Evolutionary conservation across 768 basidiomycete genomes (phyloP).

Genomic region (Leucocoprinus sp.): DNA sequence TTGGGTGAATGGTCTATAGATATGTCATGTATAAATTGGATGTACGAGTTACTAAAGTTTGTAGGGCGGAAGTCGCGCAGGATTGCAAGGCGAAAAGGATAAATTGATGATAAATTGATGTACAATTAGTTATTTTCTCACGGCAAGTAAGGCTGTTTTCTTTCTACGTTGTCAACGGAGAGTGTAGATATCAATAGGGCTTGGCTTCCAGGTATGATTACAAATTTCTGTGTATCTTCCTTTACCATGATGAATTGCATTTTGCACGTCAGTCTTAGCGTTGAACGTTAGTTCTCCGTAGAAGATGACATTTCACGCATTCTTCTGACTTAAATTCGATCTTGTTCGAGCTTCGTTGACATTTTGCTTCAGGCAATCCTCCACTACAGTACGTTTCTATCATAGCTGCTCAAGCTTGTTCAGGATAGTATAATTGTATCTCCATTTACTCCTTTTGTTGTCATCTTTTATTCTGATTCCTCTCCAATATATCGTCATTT

Average conservation of each 20-base stretch:
- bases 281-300: constrained; percentile 25
- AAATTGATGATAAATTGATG: too few species aligned
- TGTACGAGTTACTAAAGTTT: too few species aligned
- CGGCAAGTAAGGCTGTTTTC: too few species aligned
- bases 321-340: constrained; percentile 30
- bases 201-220: constrained; percentile 1
- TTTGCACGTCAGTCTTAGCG: constrained; percentile 57
- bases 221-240: background rate
- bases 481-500: constrained; percentile 10
- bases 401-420: background rate
- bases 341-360: constrained; percentile 1
- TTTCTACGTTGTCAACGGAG: too few species aligned
- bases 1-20: background rate
- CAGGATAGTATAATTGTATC: background rate
- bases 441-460: constrained; percentile 3
- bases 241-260: constrained; percentile 31
- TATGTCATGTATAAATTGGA: background rate
- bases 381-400: background rate
- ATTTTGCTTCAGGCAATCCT: constrained; percentile 2
- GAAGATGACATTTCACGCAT: constrained; percentile 32
- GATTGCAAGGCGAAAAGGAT: too few species aligned
- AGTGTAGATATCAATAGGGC: background rate
- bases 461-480: constrained; percentile 8
- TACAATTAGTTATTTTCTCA: too few species aligned
- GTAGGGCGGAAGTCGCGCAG: too few species aligned